Evolutionary conservation across 352 stramenopile genomes (phyloP).

Genomic region (Pythium scleroteichum): DNA sequence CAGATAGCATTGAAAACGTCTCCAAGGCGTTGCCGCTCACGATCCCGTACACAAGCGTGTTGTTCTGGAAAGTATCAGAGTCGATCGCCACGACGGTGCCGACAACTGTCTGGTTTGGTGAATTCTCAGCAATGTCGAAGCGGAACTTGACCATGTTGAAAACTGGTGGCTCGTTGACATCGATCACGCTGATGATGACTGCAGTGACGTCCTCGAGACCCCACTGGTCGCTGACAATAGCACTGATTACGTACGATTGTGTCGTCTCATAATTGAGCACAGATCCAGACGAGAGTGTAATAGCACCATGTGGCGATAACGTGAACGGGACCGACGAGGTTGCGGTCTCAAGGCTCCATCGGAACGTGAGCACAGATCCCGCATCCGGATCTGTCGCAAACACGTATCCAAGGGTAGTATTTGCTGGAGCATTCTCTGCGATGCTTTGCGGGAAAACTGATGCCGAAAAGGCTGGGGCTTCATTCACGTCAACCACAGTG

Average conservation of each 20-base stretch:
- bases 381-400: slow-evolving; percentile 23
- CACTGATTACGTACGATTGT: slow-evolving; percentile 19
- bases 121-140: slow-evolving; percentile 45
- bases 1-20: slow-evolving; percentile 42
- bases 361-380: slow-evolving; percentile 10
- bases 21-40: slow-evolving; percentile 40
- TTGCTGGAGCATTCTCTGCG: slow-evolving; percentile 10
- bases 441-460: slow-evolving; percentile 23
- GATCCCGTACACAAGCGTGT: slow-evolving; percentile 48
- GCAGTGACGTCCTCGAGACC: slow-evolving; percentile 26
- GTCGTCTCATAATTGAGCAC: slow-evolving; percentile 26
- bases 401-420: slow-evolving; percentile 25
- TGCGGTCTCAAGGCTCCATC: background rate
- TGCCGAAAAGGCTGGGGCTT: slow-evolving; percentile 18
- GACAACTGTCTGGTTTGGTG: slow-evolving; percentile 29
- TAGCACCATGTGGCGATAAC: background rate
- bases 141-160: slow-evolving; percentile 37
- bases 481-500: slow-evolving; percentile 27
- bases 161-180: slow-evolving; percentile 48
- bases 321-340: slow-evolving; percentile 9
- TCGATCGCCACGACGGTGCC: slow-evolving; percentile 40
- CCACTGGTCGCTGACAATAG: slow-evolving; percentile 33
- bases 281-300: slow-evolving; percentile 22
- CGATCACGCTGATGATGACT: slow-evolving; percentile 38
- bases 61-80: slow-evolving; percentile 50